Conservation (phyloP, 23 red algal genomes). For the Gracilaria gracilis region DNA sequence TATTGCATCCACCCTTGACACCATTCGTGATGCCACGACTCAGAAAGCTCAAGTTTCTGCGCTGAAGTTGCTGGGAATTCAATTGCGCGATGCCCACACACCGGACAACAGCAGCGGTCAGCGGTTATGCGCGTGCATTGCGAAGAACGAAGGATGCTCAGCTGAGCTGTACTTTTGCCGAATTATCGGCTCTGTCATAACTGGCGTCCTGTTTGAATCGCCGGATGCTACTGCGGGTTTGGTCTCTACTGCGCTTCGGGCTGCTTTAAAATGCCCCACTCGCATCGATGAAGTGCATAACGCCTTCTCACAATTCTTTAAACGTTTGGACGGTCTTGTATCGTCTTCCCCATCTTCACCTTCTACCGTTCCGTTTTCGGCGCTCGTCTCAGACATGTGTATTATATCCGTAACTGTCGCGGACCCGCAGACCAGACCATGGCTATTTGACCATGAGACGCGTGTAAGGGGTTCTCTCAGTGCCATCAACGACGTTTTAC, state of each 20-base stretch:
- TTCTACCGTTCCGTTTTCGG: background rate
- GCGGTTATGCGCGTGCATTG: background rate
- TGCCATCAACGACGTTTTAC: background rate
- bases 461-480: background rate
- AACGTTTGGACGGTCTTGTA: background rate
- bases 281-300: background rate
- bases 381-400: background rate
- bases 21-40: constrained; percentile 40
- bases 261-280: constrained; percentile 6
- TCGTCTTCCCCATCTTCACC: background rate
- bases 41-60: constrained; percentile 46
- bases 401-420: constrained; percentile 15
- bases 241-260: constrained; percentile 25
- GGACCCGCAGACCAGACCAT: background rate
- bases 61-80: constrained; percentile 40
- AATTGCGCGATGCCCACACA: constrained; percentile 44
- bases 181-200: constrained; percentile 5
- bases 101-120: background rate
- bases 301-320: constrained; percentile 22
- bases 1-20: constrained; percentile 12
- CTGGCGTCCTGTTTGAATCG: constrained; percentile 37
- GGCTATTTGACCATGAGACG: constrained; percentile 19
- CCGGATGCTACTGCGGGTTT: constrained; percentile 39
- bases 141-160: background rate
- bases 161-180: constrained; percentile 4